Evolutionary conservation across 2,329 filamentous ascomycete genomes (phyloP).

Genomic region (Falciphora oryzae): DNA sequence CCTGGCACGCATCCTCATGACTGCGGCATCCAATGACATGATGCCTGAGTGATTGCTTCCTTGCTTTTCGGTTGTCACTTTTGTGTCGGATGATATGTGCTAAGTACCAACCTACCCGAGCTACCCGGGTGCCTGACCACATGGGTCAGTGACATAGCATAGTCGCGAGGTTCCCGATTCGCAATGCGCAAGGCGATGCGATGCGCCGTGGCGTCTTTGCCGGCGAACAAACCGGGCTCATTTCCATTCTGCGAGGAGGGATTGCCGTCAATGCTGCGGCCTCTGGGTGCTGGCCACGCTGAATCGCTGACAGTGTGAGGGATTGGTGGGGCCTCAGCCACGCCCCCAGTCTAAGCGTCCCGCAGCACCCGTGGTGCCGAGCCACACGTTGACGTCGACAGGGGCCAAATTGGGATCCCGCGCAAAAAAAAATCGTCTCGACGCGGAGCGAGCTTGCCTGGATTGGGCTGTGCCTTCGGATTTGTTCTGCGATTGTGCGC

Average conservation of each 20-base stretch:
- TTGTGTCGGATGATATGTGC: background rate
- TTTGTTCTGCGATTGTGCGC: background rate
- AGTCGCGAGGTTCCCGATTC: too few species aligned
- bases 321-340: slow-evolving; percentile 5
- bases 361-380: background rate
- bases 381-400: slow-evolving; percentile 10
- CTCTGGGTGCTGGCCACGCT: background rate
- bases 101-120: background rate
- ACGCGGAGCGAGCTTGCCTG: background rate
- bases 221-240: too few species aligned
- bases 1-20: background rate
- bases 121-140: background rate
- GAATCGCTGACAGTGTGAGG: background rate
- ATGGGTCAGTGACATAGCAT: background rate
- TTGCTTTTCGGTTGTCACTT: background rate
- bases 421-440: background rate
- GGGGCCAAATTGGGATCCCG: slow-evolving; percentile 7
- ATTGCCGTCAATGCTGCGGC: too few species aligned
- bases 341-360: slow-evolving; percentile 1
- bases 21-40: background rate
- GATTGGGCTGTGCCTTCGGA: background rate
- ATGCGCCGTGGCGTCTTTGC: too few species aligned
- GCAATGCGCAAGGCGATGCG: too few species aligned
- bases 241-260: background rate
- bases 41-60: background rate